These are phyloP conservation scores for Annona cherimola DNA, from an alignment of 164 flowering plant species.

Conservation along the genomic window DNA sequence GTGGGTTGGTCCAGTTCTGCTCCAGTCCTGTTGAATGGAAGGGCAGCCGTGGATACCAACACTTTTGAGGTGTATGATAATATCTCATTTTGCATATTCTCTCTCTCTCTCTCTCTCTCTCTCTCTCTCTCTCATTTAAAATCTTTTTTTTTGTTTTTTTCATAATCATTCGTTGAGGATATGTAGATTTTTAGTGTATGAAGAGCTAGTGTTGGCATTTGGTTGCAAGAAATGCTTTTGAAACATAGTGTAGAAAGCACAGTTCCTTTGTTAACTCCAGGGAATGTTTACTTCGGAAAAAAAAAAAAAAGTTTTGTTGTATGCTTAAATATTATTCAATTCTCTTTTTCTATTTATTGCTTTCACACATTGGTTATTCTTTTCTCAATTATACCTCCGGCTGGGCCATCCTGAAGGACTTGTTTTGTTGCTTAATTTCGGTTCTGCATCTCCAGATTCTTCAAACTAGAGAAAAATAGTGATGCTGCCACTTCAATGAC, in stretches of 20 bases:
- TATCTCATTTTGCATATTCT: background rate
- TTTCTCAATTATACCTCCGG: background rate
- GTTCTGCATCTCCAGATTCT: background rate
- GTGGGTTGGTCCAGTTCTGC: conserved; percentile 78
- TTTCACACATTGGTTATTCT: background rate
- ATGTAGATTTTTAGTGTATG: conserved; percentile 43
- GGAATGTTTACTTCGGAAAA: conserved; percentile 6
- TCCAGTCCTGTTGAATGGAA: conserved; percentile 66
- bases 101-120: conserved; percentile 1
- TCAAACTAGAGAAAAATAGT: background rate
- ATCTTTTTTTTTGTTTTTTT: conserved; percentile 14
- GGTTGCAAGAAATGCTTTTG: conserved; percentile 16
- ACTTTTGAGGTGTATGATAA: conserved; percentile 41
- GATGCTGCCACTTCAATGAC: background rate
- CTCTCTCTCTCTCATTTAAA: conserved; percentile 5
- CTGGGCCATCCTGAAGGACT: background rate
- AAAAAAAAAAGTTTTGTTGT: conserved; percentile 20
- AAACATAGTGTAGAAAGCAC: conserved; percentile 16
- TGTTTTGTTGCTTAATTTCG: background rate
- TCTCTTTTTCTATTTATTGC: background rate
- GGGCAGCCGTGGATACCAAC: conserved; percentile 7
- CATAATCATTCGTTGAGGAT: conserved; percentile 22
- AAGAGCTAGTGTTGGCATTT: conserved; percentile 29
- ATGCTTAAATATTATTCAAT: conserved; percentile 12
- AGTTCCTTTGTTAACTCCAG: conserved; percentile 8